A percentile compares a stretch with the other conserved stretches of the same genome.
Evolutionary conservation across 441 rosid genomes (phyloP).

Genomic region (Pelargonium cotyledonis): DNA sequence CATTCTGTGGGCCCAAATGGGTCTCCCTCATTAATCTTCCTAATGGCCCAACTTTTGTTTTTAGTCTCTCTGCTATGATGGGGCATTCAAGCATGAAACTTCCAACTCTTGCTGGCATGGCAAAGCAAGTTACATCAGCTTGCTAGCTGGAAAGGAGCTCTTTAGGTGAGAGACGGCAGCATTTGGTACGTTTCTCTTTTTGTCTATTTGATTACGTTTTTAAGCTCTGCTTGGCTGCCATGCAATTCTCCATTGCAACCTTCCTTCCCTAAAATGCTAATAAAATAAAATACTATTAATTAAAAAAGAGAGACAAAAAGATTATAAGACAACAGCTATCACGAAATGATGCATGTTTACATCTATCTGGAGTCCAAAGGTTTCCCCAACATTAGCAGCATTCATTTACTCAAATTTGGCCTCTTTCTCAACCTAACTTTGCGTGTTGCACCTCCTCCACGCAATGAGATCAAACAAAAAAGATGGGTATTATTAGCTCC

Average conservation of each 20-base stretch:
- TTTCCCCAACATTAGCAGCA: conserved; percentile 3
- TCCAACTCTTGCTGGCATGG: not conserved
- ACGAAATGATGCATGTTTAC: conserved; percentile 6
- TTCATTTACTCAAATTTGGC: not conserved
- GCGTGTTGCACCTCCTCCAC: conserved; percentile 7
- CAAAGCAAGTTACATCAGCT: conserved; percentile 4
- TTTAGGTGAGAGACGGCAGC: not conserved
- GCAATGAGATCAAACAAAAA: not conserved
- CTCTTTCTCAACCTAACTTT: conserved; percentile 7
- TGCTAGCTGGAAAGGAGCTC: conserved; percentile 6
- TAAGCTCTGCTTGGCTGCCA: conserved; percentile 6
- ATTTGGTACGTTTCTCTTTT: conserved; percentile 5
- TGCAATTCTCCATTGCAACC: not conserved
- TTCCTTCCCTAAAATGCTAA: not conserved
- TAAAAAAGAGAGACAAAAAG: too few relatives aligned
- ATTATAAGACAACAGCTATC: not conserved
- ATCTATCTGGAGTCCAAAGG: not conserved
- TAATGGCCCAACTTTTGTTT: not conserved
- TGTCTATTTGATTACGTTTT: not conserved
- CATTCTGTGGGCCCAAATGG: conserved; percentile 1
- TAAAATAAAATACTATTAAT: too few relatives aligned
- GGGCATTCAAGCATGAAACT: not conserved
- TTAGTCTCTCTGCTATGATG: not conserved
- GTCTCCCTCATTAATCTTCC: not conserved
- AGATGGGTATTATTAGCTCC: not conserved